Evolutionary conservation across 2,329 filamentous ascomycete species (phyloP).

Genomic region (Teratosphaeria viscida): DNA sequence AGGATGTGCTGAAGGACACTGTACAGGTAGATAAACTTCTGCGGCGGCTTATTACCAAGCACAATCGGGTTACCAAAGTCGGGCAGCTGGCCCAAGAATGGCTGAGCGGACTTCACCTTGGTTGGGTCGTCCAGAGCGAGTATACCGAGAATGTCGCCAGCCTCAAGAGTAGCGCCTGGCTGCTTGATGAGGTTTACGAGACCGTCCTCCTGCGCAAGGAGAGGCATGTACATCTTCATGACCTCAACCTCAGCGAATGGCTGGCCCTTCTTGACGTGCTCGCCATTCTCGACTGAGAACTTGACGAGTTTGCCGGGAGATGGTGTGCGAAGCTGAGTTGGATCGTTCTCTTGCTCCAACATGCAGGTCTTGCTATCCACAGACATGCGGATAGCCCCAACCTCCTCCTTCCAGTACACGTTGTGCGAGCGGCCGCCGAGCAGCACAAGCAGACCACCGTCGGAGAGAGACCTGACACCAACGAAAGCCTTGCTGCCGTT

Average conservation of each 20-base stretch:
- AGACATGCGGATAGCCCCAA: conserved; percentile 86
- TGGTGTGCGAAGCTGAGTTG: conserved; percentile 88
- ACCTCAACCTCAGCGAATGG: conserved; percentile 96
- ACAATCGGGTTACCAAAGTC: conserved; percentile 77
- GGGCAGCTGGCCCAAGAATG: conserved; percentile 84
- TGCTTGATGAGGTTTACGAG: conserved; percentile 98
- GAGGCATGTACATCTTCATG: conserved; percentile 99
- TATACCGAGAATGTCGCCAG: conserved; percentile 97
- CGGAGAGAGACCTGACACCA: conserved; percentile 82
- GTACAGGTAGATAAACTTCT: conserved; percentile 69
- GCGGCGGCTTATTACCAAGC: conserved; percentile 81
- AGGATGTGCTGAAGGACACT: conserved; percentile 80
- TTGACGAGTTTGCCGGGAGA: conserved; percentile 97
- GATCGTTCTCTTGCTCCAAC: conserved; percentile 97
- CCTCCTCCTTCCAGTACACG: conserved; percentile 99
- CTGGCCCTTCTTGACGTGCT: conserved; percentile 85
- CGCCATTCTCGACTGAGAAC: conserved; percentile 89
- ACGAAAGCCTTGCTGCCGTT: conserved; percentile 95
- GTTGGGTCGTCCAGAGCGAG: conserved; percentile 89
- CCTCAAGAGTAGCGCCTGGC: conserved; percentile 92
- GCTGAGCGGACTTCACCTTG: conserved; percentile 91
- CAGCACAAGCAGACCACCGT: conserved; percentile 85
- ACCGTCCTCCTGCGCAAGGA: conserved; percentile 89
- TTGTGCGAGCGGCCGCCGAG: conserved; percentile 92
- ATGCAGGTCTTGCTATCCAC: conserved; percentile 98